Percentiles rank a stretch among this genome's conserved stretches.
phyloP scores from a whole-genome alignment of 2,329 filamentous ascomycete species.

The Alternaria sp. region DNA sequence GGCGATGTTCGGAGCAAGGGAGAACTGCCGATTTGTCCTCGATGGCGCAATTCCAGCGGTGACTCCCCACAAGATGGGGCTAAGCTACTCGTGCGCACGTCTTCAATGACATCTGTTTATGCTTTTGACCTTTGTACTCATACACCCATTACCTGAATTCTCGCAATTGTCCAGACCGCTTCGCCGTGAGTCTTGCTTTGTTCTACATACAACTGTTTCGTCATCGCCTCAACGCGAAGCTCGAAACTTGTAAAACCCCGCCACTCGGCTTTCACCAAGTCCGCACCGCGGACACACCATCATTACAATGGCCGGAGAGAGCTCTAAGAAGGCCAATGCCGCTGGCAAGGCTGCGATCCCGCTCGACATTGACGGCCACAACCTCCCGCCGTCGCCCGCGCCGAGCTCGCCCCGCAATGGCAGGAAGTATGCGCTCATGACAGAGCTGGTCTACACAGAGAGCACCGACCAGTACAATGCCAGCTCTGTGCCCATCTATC shows the following conservation, averaged over 20 bases:
- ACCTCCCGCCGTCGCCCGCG: slow-evolving; percentile 72
- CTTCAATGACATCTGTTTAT: slow-evolving; percentile 16
- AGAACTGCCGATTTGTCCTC: slow-evolving; percentile 34
- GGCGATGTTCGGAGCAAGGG: slow-evolving; percentile 32
- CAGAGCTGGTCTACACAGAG: slow-evolving; percentile 96
- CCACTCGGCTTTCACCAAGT: slow-evolving; percentile 19
- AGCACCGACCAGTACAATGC: slow-evolving; percentile 96
- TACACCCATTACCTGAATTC: slow-evolving; percentile 2
- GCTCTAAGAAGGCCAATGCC: slow-evolving; percentile 47
- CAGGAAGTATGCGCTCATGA: slow-evolving; percentile 90
- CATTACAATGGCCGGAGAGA: slow-evolving; percentile 42
- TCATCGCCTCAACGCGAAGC: slow-evolving; percentile 29
- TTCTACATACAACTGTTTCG: slow-evolving; percentile 11
- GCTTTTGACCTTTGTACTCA: slow-evolving; percentile 11
- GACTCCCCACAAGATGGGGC: slow-evolving; percentile 41
- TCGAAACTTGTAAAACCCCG: slow-evolving; percentile 14
- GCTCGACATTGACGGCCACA: slow-evolving; percentile 50
- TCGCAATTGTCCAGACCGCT: not conserved
- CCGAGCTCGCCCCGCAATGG: slow-evolving; percentile 89
- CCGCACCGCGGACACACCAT: slow-evolving; percentile 22
- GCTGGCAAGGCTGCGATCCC: slow-evolving; percentile 53
- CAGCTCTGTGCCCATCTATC: slow-evolving; percentile 96
- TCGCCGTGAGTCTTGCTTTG: slow-evolving; percentile 1
- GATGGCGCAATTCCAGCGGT: slow-evolving; percentile 48
- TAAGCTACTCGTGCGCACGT: slow-evolving; percentile 36